Conservation (phyloP, 1,139 yeast genomes). For the Maudiozyma humilis region DNA sequence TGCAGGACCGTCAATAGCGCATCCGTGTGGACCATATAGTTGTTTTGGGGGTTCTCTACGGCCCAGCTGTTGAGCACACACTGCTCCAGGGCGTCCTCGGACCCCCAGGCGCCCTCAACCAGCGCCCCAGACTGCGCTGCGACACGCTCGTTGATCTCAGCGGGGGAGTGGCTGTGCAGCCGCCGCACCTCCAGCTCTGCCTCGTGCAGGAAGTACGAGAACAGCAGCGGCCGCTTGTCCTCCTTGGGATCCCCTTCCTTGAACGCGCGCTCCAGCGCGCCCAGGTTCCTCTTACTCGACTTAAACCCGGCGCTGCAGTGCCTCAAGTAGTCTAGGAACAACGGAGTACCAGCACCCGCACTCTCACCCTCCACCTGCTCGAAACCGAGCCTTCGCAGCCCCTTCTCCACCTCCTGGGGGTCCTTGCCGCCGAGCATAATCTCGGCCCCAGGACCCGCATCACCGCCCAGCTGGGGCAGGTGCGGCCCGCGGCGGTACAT, state of each 20-base stretch:
- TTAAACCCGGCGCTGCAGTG: constrained; percentile 20
- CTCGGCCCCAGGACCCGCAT: neutral
- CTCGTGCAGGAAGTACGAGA: constrained; percentile 22
- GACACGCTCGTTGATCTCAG: constrained; percentile 6
- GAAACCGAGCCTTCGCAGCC: constrained; percentile 5
- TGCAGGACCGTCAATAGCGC: constrained; percentile 15
- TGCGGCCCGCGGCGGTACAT: constrained; percentile 3
- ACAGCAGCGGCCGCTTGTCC: constrained; percentile 12
- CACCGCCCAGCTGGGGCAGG: neutral
- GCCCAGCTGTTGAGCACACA: constrained; percentile 3
- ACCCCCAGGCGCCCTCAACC: neutral
- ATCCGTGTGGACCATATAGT: constrained; percentile 16
- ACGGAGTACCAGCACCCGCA: constrained; percentile 3
- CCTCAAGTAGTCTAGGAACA: constrained; percentile 19
- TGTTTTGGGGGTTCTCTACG: neutral
- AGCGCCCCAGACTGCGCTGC: constrained; percentile 7
- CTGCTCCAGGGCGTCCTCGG: constrained; percentile 7
- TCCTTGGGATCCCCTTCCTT: neutral
- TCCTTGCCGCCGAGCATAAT: constrained; percentile 7
- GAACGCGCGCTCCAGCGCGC: constrained; percentile 6
- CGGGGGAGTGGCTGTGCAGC: constrained; percentile 14
- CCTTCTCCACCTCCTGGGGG: constrained; percentile 1
- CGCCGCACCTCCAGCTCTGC: constrained; percentile 20
- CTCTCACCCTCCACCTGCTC: neutral
- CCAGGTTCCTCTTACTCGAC: constrained; percentile 16